These are phyloP conservation scores for Monilinia aucupariae DNA, from an alignment of 2,329 filamentous ascomycete species.

Conservation along the genomic window DNA sequence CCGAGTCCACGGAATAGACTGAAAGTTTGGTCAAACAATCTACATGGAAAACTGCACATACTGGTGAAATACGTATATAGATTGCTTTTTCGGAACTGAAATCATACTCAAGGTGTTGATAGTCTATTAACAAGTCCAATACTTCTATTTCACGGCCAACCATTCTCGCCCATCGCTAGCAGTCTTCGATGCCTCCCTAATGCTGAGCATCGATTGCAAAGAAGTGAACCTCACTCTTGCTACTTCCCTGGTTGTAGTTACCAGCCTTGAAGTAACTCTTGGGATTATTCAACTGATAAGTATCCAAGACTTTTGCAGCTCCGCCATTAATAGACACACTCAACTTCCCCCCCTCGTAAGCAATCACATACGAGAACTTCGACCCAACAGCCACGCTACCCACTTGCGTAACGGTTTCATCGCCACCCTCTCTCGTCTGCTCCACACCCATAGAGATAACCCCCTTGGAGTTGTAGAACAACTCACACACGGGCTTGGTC, in stretches of 20 bases:
- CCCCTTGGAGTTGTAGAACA: constrained; percentile 38
- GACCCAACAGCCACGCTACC: constrained; percentile 35
- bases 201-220: constrained; percentile 11
- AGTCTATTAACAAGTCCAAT: neutral
- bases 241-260: constrained; percentile 37
- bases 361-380: constrained; percentile 38
- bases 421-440: constrained; percentile 34
- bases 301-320: constrained; percentile 28
- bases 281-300: constrained; percentile 33
- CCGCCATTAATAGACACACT: constrained; percentile 35
- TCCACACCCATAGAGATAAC: constrained; percentile 39
- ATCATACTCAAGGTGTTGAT: neutral
- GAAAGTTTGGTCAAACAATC: neutral
- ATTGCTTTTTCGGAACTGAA: neutral
- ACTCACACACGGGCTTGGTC: constrained; percentile 39
- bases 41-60: neutral
- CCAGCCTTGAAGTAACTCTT: constrained; percentile 39
- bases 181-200: neutral
- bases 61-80: neutral
- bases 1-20: fast-evolving
- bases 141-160: neutral
- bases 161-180: no score
- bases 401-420: constrained; percentile 34
- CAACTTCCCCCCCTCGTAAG: constrained; percentile 36
- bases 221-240: constrained; percentile 21